Percentiles rank a stretch among this genome's conserved stretches.
phyloP scores from a whole-genome alignment of 2,329 filamentous ascomycete genomes.

The Magnaporthiopsis rhizophila region DNA sequence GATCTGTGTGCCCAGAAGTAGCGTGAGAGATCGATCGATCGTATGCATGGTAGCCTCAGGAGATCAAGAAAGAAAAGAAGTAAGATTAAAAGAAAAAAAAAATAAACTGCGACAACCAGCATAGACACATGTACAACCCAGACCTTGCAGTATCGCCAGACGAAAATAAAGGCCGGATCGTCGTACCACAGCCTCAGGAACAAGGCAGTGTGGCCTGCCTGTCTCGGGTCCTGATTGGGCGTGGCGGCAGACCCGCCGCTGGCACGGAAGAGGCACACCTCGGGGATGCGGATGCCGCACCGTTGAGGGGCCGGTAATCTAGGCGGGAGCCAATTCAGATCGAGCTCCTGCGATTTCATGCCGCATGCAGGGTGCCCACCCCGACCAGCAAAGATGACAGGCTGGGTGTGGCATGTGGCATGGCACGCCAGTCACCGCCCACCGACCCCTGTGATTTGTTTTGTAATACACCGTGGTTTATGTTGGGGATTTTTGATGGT shows the following conservation, averaged over 20 bases:
- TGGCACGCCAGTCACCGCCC: no score
- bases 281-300: not conserved
- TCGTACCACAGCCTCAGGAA: not conserved
- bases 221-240: not conserved
- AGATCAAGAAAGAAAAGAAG: not conserved
- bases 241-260: no score
- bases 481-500: no score
- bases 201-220: not conserved
- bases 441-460: not conserved
- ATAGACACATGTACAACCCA: not conserved
- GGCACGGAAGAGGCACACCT: no score
- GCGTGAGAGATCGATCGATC: not conserved
- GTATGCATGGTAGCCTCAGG: no score
- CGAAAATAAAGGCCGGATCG: not conserved
- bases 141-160: not conserved
- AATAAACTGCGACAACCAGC: not conserved
- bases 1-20: not conserved
- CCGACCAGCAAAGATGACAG: not conserved
- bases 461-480: not conserved
- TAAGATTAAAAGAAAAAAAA: no score
- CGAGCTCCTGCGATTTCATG: not conserved
- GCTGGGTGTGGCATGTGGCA: not conserved
- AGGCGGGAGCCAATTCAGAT: not conserved
- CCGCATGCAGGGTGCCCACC: not conserved
- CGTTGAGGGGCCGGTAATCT: not conserved